Evolutionary conservation across 257 asterid genomes (phyloP).

Genomic region (Eucommia ulmoides): DNA sequence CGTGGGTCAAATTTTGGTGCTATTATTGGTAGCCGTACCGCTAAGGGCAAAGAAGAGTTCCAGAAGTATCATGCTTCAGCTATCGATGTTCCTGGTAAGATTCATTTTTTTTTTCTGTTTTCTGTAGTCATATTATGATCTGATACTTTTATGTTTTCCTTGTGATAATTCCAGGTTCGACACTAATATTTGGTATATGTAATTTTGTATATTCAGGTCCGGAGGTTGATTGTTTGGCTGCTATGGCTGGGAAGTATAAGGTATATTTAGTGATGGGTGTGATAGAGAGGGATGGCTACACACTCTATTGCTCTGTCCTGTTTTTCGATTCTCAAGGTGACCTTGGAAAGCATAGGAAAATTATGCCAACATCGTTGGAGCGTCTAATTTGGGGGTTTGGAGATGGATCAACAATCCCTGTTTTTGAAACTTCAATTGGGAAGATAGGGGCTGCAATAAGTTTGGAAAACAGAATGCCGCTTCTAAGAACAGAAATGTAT

Average conservation of each 20-base stretch:
- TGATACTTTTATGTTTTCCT: no score
- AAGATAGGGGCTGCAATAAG: constrained; percentile 96
- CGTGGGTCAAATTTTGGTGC: constrained; percentile 90
- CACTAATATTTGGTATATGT: no score
- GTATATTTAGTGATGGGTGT: constrained; percentile 84
- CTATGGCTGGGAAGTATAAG: constrained; percentile 93
- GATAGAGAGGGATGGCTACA: constrained; percentile 87
- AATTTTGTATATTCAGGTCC: no score
- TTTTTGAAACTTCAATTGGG: constrained; percentile 78
- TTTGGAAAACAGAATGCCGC: constrained; percentile 99
- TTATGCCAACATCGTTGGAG: constrained; percentile 88
- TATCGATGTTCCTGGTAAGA: constrained; percentile 86
- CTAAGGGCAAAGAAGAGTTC: constrained; percentile 91
- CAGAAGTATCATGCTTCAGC: constrained; percentile 84
- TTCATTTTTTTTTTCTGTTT: no score
- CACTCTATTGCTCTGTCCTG: constrained; percentile 75
- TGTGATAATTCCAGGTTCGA: constrained; percentile 44
- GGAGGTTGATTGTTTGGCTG: constrained; percentile 85
- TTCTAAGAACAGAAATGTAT: constrained; percentile 84
- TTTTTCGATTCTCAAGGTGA: constrained; percentile 79
- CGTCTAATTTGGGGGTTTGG: constrained; percentile 97
- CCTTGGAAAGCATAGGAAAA: constrained; percentile 88
- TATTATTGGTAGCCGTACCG: constrained; percentile 72
- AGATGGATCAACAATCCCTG: constrained; percentile 93
- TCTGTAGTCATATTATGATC: no score